Conservation (phyloP, 768 basidiomycete genomes). For the Mycena latifolia region DNA sequence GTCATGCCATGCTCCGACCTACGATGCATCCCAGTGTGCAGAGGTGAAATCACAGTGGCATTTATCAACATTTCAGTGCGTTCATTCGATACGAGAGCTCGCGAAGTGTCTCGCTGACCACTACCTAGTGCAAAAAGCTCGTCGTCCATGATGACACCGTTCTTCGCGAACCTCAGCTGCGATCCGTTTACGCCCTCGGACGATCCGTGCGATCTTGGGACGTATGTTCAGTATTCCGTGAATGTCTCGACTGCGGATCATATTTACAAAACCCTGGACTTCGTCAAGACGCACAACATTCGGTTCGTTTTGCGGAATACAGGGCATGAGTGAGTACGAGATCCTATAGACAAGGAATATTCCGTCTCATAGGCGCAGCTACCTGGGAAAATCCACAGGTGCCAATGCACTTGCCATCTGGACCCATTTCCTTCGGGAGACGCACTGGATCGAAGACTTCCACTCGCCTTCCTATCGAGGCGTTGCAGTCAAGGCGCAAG, state of each 20-base stretch:
- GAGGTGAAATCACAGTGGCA: conserved; percentile 6
- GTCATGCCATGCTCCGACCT: conserved; percentile 16
- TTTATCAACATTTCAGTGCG: conserved; percentile 3
- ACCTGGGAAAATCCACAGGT: conserved; percentile 22
- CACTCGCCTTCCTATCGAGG: conserved; percentile 12
- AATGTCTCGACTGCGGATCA: conserved; percentile 10
- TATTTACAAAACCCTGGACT: conserved; percentile 28
- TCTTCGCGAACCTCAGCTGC: conserved; percentile 38
- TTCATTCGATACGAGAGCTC: neutral
- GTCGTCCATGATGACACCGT: conserved; percentile 38
- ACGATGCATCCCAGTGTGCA: conserved; percentile 4
- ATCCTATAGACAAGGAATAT: no score
- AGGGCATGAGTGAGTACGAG: conserved; percentile 33
- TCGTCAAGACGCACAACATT: conserved; percentile 36
- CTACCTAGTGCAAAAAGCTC: conserved; percentile 23
- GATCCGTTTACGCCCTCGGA: conserved; percentile 35
- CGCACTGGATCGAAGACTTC: conserved; percentile 13
- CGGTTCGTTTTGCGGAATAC: conserved; percentile 38
- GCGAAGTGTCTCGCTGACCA: neutral
- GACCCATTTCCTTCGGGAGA: conserved; percentile 16
- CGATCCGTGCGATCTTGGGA: conserved; percentile 29
- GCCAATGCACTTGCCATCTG: conserved; percentile 19
- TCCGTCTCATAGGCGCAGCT: neutral
- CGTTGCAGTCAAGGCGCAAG: conserved; percentile 7
- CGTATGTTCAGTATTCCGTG: conserved; percentile 38